Evolutionary conservation across 2,329 filamentous ascomycete genomes (phyloP), one percentile per base, ranked within the genome.

Genomic region (Magnaporthiopsis rhizophila): DNA sequence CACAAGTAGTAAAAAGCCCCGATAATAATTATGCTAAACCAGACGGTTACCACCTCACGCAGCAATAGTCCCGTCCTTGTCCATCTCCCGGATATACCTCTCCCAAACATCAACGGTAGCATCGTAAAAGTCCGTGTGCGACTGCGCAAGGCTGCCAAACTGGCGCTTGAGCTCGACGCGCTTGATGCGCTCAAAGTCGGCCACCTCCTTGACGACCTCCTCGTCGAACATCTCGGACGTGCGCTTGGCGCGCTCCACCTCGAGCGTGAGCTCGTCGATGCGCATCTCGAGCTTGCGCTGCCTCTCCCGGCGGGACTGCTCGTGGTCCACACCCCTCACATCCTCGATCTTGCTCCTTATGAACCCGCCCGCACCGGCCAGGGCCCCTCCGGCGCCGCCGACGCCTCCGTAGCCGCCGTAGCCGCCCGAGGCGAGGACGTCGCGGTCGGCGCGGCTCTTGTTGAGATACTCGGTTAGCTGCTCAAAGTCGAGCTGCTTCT

Each of bases 401-500:
- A 66, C 66, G 61, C 69, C 66, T 59, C 75, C 30, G 3, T 30
- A 30, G 30, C 30, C 68, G 62, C 73, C 71, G 69, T 89, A 86
- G 1, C 62, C 62, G 13, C 87, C 86, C 0, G 86, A 86, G 11
- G 83, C 81, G 3, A 97, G 86, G 21, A 85, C 81, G 76, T 99
- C 95, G 61, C 93, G 89, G 76, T 99, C 95, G 3, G 87, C 80
- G 3, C 91, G 92, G 0, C 91, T 92, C 75, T 96, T 97, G 78
- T 91, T 91, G 64, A 97, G 89, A 76, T 98, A 98, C 74, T 98
- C 94, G 34, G 92, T 96, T 45, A 99, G 83, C 68, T 92, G 93
- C 78, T 99, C 95, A 72, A 94, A 97, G 78, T 99, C 95, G 65
- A 99, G 89, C 75, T 99, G 95, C 75, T 99, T 99, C 79, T 96